Base-by-base conservation (phyloP, 768 basidiomycete genomes). In the Cystobasidiopsis lactophilus region DNA sequence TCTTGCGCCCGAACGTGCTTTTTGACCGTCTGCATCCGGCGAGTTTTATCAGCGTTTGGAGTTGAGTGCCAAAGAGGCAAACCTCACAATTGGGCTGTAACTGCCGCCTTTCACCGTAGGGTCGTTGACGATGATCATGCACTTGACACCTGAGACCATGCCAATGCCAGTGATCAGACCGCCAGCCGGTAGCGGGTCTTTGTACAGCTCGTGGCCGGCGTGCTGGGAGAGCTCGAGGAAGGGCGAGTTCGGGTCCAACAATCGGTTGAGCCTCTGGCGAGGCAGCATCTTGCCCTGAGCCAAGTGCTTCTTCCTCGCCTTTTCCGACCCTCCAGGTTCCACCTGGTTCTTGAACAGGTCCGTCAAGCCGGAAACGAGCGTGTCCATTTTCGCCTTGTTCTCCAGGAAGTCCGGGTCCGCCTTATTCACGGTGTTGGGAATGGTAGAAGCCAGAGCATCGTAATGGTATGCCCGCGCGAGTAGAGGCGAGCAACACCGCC, bases 1-100 rank as follows among this genome's bases (percentile, higher is more conserved):
- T 93, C 85, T 64, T 95, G 88, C 0, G 88, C 89, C 19, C 88
- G 76, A 24, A 95, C 67, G 60, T 95, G 88, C 65, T 95, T 95
- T 76, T 93, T 95, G 60, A 95, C 82, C 75, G 58, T 59, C 39
- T 59, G 27, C 0, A n/a, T n/a, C n/a, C n/a, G n/a, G n/a, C n/a
- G 33, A 7, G 33, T 16, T 7, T 35, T 35, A 35, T 35, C 7
- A 35, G 33, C n/a, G 16, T 35, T 7, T 35, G 33, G 33, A 35
- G 16, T 35, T 7, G 33, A 35, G n/a, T n/a, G 33, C 33, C 33
- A 35, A 16, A 7, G 33, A 35, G n/a, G n/a, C n/a, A 35, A 35
- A 7, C 9, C 33, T 16, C 16, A 35, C 33, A 16, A 35, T 35
- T 16, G 60, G 58, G 31, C 54, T 52, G 55, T 58, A 59, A 1